phyloP scores from a whole-genome alignment of 768 basidiomycete species.

The Lactifluus pinguis region DNA sequence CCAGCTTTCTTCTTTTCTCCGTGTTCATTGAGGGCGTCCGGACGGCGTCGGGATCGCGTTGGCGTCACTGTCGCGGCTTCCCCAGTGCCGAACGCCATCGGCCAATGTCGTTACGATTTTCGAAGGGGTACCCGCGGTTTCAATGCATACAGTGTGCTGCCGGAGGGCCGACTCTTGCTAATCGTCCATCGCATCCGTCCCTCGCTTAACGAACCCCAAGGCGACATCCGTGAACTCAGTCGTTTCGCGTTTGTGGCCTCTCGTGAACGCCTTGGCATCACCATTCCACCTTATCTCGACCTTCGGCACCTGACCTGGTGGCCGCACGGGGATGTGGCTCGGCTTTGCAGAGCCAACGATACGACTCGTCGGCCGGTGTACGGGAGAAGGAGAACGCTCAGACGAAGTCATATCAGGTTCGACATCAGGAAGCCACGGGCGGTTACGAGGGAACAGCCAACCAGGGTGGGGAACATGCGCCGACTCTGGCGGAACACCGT shows the following conservation, averaged over 20 bases:
- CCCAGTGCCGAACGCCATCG: too few relatives aligned
- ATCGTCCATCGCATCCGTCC: too few relatives aligned
- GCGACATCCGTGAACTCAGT: conserved; percentile 26
- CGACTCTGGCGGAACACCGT: not conserved
- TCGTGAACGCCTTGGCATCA: conserved; percentile 20
- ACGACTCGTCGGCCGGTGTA: conserved; percentile 22
- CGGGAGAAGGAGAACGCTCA: conserved; percentile 20
- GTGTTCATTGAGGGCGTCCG: too few relatives aligned
- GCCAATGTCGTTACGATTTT: too few relatives aligned
- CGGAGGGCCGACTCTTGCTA: too few relatives aligned
- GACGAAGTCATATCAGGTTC: conserved; percentile 29
- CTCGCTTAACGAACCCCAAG: too few relatives aligned
- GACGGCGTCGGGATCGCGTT: too few relatives aligned
- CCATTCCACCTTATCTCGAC: conserved; percentile 16
- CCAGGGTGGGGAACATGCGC: conserved; percentile 26
- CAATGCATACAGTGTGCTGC: too few relatives aligned
- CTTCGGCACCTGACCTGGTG: conserved; percentile 29
- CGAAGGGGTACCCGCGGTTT: too few relatives aligned
- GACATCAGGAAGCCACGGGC: conserved; percentile 31
- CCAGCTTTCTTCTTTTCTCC: too few relatives aligned
- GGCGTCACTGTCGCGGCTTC: too few relatives aligned
- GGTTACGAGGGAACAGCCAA: conserved; percentile 33
- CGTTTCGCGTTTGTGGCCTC: conserved; percentile 23
- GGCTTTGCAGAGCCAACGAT: conserved; percentile 21
- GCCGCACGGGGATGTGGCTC: conserved; percentile 40